A percentile compares a stretch with the other conserved stretches of the same genome.
These are phyloP conservation scores for Hyparrhenia diplandra DNA, from an alignment of 176 grass and related monocot genomes.

Conservation along the genomic window DNA sequence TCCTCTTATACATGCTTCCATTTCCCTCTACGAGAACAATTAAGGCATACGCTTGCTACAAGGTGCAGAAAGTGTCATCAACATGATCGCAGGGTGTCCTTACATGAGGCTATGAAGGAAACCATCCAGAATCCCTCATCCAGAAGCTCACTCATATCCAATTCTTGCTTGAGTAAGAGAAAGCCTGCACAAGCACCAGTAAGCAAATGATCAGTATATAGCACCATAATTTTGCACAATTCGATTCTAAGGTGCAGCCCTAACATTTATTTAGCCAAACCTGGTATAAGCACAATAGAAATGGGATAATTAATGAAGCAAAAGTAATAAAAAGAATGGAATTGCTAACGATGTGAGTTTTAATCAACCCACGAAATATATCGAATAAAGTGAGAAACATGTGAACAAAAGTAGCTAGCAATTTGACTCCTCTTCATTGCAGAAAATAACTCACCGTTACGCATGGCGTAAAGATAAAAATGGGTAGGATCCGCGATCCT, in stretches of 20 bases:
- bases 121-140: slow-evolving; percentile 99
- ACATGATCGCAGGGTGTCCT: slow-evolving; percentile 18
- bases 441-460: slow-evolving; percentile 69
- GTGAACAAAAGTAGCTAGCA: slow-evolving; percentile 11
- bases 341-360: background rate
- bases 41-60: slow-evolving; percentile 10
- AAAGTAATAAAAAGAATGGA: slow-evolving; percentile 1
- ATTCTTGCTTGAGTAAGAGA: slow-evolving; percentile 99
- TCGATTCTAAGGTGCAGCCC: background rate
- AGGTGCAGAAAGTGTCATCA: background rate
- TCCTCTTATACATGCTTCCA: slow-evolving; percentile 92
- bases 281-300: background rate
- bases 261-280: background rate
- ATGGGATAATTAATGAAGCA: background rate
- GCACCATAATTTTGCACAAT: background rate
- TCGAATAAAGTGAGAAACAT: background rate
- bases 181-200: slow-evolving; percentile 55
- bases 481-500: slow-evolving; percentile 96
- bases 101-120: slow-evolving; percentile 99
- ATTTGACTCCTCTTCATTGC: background rate
- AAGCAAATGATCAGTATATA: background rate
- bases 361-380: background rate
- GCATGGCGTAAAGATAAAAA: slow-evolving; percentile 99
- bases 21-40: slow-evolving; percentile 59
- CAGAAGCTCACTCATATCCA: slow-evolving; percentile 99